phyloP scores from a whole-genome alignment of 2,329 filamentous ascomycete species.

The Nakataea oryzae region DNA sequence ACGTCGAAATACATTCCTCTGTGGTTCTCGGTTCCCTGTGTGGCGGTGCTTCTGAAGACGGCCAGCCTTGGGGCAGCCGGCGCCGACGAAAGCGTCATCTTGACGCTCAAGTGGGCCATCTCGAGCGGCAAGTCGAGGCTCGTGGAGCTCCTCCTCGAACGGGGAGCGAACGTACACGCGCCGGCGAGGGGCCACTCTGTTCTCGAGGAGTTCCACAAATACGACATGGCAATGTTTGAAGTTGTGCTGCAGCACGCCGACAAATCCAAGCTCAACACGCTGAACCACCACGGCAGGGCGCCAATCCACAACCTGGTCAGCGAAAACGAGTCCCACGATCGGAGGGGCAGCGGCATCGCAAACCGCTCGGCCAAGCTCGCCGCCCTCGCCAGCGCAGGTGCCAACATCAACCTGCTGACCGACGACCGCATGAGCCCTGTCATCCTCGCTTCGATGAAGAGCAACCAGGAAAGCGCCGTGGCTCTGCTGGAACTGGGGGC shows the following conservation, averaged over 20 bases:
- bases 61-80: not conserved
- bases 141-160: not conserved
- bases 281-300: not conserved
- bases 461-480: not conserved
- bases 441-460: not conserved
- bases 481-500: not conserved
- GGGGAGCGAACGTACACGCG: not conserved
- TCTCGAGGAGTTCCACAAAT: not conserved
- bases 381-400: not conserved
- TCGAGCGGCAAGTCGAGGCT: not conserved
- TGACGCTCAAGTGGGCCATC: not conserved
- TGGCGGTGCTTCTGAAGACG: not conserved
- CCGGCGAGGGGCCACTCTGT: not conserved
- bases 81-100: not conserved
- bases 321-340: not conserved
- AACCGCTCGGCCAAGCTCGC: not conserved
- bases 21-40: not conserved
- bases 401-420: not conserved
- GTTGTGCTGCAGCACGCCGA: not conserved
- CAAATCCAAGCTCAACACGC: not conserved
- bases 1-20: not conserved
- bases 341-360: not conserved
- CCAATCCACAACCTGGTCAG: not conserved
- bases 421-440: not conserved
- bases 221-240: not conserved